Percentiles rank a stretch among this genome's conserved stretches.
Evolutionary conservation across 805 yeast species (phyloP).

Genomic region (Torulaspora indica): DNA sequence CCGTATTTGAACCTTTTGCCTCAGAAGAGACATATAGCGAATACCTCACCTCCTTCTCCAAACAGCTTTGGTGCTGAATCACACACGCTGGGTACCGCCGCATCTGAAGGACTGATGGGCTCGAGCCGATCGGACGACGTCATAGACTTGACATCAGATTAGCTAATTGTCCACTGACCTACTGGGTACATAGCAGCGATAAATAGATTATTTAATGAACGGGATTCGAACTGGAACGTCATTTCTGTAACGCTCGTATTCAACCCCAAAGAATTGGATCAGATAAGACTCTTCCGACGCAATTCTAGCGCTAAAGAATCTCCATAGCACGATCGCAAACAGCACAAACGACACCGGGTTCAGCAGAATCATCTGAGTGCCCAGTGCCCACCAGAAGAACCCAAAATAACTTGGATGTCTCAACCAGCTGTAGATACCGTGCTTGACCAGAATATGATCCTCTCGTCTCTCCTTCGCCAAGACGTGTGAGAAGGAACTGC

Average conservation of each 20-base stretch:
- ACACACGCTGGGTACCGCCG: constrained; percentile 6
- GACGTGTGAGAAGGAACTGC: constrained; percentile 77
- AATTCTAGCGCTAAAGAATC: constrained; percentile 67
- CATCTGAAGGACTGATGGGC: constrained; percentile 5
- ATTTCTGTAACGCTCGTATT: constrained; percentile 51
- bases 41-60: constrained; percentile 6
- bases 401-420: constrained; percentile 94
- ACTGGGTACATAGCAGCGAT: neutral
- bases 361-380: constrained; percentile 65
- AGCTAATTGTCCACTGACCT: neutral
- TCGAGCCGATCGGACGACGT: constrained; percentile 15
- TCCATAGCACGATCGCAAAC: constrained; percentile 56
- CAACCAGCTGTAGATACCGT: constrained; percentile 60
- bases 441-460: constrained; percentile 64
- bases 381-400: constrained; percentile 89
- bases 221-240: constrained; percentile 61
- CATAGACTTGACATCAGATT: constrained; percentile 30
- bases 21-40: constrained; percentile 26
- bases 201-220: constrained; percentile 38
- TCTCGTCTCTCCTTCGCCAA: constrained; percentile 50
- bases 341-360: constrained; percentile 57
- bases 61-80: neutral
- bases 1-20: constrained; percentile 28
- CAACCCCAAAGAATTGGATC: constrained; percentile 63
- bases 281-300: constrained; percentile 63